Evolutionary conservation across 2,329 filamentous ascomycete genomes (phyloP), one percentile per base, ranked within the genome.

Genomic region (Dactylellina drechsleri): DNA sequence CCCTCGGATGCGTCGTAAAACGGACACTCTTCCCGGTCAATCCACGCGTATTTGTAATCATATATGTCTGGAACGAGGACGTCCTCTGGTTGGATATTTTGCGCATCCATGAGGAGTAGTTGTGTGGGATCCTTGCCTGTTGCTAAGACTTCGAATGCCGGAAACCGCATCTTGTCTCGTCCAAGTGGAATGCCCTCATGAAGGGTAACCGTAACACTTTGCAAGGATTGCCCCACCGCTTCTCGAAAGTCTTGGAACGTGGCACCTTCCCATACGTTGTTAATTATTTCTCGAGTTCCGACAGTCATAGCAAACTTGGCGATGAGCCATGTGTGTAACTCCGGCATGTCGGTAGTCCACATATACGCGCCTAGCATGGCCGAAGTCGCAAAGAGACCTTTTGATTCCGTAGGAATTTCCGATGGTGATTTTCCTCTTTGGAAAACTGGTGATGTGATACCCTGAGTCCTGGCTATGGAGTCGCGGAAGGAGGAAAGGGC

Each of bases 71-170:
- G 18, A 2, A 49, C 31, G 7, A 18, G 13, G 15, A 18, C 10
- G 1, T 45, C 41, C 10, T 57, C 58, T 1, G 4, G 4, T 28
- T 23, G 18, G n/a, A 49, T 23, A 4, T 47, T 20, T 1, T 23
- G 12, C 1, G 16, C 54, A 28, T 45, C 36, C 54, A 58, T 58
- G 16, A 58, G 54, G 0, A 71, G 41, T 2, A 65, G 15, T 16
- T 50, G 31, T 0, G n/a, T 31, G 8, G 79, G 79, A 7, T 59
- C 71, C 53, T 74, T 61, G 70, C 78, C 80, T 6, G 66, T 62
- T 0, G 72, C 78, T 78, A 18, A 71, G 67, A 12, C 62, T 31
- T 74, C 70, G 4, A 74, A 20, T 1, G 57, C 58, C 1, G 62
- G 70, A 12, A 74, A 18, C 1, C 43, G 50, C 8, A 62, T 54